Percentiles rank a stretch among this genome's conserved stretches.
These are phyloP conservation scores for Nemania bipapillata DNA, from an alignment of 2,329 filamentous ascomycete species.

Conservation along the genomic window DNA sequence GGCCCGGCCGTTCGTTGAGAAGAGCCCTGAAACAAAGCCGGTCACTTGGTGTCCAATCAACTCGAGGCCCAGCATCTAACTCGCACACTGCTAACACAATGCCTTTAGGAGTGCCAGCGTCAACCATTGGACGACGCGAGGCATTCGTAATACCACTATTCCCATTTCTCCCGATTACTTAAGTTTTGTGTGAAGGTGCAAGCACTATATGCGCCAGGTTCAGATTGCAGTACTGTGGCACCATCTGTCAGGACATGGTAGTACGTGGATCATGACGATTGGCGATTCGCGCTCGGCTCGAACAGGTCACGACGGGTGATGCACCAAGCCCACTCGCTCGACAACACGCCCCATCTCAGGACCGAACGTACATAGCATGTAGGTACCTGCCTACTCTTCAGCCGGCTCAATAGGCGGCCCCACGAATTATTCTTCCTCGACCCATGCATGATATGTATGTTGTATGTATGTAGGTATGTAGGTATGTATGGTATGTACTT, in stretches of 20 bases:
- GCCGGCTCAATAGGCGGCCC: slow-evolving; percentile 31
- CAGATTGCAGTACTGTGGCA: slow-evolving; percentile 25
- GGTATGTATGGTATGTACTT: no score
- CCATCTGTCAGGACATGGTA: slow-evolving; percentile 34
- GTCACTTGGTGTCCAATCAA: slow-evolving; percentile 48
- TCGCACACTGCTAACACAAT: slow-evolving; percentile 44
- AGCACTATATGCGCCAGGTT: slow-evolving; percentile 16
- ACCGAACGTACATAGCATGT: no score
- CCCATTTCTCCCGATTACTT: background rate
- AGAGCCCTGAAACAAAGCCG: slow-evolving; percentile 47
- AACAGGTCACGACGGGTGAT: slow-evolving; percentile 21
- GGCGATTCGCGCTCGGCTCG: slow-evolving; percentile 43
- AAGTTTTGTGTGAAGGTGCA: background rate
- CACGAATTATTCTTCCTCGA: slow-evolving; percentile 35
- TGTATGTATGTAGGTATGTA: no score
- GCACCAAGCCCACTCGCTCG: slow-evolving; percentile 31
- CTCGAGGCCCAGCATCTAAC: slow-evolving; percentile 30
- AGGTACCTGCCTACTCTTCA: no score
- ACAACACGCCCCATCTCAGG: slow-evolving; percentile 22
- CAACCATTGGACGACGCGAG: slow-evolving; percentile 29
- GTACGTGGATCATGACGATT: slow-evolving; percentile 43
- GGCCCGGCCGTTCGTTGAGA: slow-evolving; percentile 36
- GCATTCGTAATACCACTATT: background rate
- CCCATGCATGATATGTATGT: slow-evolving; percentile 34
- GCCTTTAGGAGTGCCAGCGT: slow-evolving; percentile 27